Conservation (phyloP, 805 yeast genomes). For the Nakazawaea wickerhamii region DNA sequence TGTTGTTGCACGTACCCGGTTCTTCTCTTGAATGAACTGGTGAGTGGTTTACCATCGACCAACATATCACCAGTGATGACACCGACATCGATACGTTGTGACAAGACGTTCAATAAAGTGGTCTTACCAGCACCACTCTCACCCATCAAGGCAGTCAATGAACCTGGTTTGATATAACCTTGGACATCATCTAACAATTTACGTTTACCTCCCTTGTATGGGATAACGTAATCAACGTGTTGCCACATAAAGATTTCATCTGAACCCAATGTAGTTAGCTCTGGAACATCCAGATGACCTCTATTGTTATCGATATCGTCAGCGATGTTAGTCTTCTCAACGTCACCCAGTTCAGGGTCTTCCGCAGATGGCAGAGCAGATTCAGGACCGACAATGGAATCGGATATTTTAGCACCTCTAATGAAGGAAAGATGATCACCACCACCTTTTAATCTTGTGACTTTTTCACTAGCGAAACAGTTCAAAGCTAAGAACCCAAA, state of each 20-base stretch:
- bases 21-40: conserved; percentile 35
- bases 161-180: conserved; percentile 32
- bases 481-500: conserved; percentile 32
- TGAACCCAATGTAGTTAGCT: conserved; percentile 9
- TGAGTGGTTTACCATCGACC: conserved; percentile 40
- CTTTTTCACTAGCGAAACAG: conserved; percentile 23
- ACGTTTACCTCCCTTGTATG: conserved; percentile 18
- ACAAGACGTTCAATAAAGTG: conserved; percentile 39
- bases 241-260: conserved; percentile 18
- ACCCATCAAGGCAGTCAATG: conserved; percentile 41
- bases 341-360: conserved; percentile 17
- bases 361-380: conserved; percentile 23
- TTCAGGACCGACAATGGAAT: conserved; percentile 13
- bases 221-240: conserved; percentile 21
- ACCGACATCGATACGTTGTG: conserved; percentile 42
- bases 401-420: conserved; percentile 32
- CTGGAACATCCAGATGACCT: not conserved
- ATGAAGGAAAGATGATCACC: conserved; percentile 34
- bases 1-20: conserved; percentile 52
- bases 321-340: conserved; percentile 17
- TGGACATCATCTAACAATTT: conserved; percentile 22
- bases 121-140: conserved; percentile 49
- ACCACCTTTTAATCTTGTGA: conserved; percentile 20
- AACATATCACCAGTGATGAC: conserved; percentile 42
- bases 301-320: conserved; percentile 9